These are phyloP conservation scores for Euphorbia celastroides DNA, from an alignment of 441 rosid species.

Conservation along the genomic window DNA sequence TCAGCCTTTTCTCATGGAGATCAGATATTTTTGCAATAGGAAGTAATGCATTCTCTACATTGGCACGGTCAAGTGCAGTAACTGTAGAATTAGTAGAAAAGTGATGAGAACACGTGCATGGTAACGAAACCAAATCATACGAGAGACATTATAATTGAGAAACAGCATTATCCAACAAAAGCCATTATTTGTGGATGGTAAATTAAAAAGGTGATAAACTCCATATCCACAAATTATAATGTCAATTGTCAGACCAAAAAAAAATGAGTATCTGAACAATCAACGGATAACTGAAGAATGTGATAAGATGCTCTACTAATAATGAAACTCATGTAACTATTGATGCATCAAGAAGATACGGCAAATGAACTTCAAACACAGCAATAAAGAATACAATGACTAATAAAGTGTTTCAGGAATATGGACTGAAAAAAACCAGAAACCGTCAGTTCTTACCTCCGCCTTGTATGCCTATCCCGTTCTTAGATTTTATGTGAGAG, in stretches of 20 bases:
- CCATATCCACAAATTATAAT: neutral
- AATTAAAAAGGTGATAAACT: neutral
- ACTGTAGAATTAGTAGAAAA: conserved; percentile 41
- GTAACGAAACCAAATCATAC: conserved; percentile 7
- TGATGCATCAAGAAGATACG: neutral
- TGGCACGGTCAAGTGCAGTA: conserved; percentile 79
- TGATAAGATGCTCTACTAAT: neutral
- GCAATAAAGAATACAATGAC: neutral
- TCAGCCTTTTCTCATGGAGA: conserved; percentile 34
- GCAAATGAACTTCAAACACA: conserved; percentile 2
- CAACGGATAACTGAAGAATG: neutral
- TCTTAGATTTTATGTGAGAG: conserved; percentile 42
- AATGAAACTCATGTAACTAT: neutral
- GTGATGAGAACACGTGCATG: conserved; percentile 24
- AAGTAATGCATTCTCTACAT: conserved; percentile 77
- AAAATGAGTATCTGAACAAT: neutral
- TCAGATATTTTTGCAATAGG: conserved; percentile 60
- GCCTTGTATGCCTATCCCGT: conserved; percentile 37
- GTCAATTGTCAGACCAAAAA: neutral
- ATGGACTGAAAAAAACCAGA: neutral
- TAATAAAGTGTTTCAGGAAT: neutral
- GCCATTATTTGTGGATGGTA: neutral
- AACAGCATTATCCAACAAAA: neutral
- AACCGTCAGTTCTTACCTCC: conserved; percentile 39
- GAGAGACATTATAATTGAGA: neutral